Conservation (phyloP, 1,284 basidiomycete genomes). For the Macrocybe sp. region DNA sequence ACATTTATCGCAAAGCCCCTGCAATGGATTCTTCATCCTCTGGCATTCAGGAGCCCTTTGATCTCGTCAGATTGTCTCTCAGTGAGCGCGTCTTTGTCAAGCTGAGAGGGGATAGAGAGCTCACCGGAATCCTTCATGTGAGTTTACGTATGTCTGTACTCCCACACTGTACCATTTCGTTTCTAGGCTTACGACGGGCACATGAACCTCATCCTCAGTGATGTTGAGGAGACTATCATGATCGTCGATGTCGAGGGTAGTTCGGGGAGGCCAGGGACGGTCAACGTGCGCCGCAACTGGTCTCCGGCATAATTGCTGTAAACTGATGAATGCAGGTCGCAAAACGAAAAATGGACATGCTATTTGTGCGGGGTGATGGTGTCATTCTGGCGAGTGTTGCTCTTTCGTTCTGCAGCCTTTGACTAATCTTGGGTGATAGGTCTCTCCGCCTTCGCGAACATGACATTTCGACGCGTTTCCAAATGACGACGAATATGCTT, state of each 20-base stretch:
- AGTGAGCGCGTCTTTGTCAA: constrained; percentile 97
- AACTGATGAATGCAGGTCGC: constrained; percentile 60
- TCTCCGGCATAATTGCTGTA: background rate
- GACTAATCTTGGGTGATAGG: constrained; percentile 35
- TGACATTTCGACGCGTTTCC: constrained; percentile 21
- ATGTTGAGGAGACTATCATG: constrained; percentile 96
- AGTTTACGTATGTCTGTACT: constrained; percentile 25
- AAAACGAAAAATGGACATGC: constrained; percentile 95
- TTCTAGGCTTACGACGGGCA: constrained; percentile 96
- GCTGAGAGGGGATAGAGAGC: constrained; percentile 90
- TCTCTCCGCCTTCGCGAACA: constrained; percentile 70
- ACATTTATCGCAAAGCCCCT: constrained; percentile 7
- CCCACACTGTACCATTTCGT: constrained; percentile 7
- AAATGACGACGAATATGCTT: background rate
- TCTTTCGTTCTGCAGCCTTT: background rate
- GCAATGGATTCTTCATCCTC: constrained; percentile 69
- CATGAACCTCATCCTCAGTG: constrained; percentile 98
- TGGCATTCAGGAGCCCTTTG: constrained; percentile 94
- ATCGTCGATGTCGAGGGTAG: constrained; percentile 75
- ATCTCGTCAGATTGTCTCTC: constrained; percentile 92
- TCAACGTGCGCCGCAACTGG: constrained; percentile 46
- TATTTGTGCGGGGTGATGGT: constrained; percentile 95
- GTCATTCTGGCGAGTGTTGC: constrained; percentile 74
- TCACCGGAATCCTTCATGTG: constrained; percentile 93
- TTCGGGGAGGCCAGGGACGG: constrained; percentile 44